A percentile compares a stretch with the other conserved stretches of the same genome.
These are phyloP conservation scores for Rhodotorula sp. DNA, from an alignment of 1,284 basidiomycete species.

Conservation along the genomic window DNA sequence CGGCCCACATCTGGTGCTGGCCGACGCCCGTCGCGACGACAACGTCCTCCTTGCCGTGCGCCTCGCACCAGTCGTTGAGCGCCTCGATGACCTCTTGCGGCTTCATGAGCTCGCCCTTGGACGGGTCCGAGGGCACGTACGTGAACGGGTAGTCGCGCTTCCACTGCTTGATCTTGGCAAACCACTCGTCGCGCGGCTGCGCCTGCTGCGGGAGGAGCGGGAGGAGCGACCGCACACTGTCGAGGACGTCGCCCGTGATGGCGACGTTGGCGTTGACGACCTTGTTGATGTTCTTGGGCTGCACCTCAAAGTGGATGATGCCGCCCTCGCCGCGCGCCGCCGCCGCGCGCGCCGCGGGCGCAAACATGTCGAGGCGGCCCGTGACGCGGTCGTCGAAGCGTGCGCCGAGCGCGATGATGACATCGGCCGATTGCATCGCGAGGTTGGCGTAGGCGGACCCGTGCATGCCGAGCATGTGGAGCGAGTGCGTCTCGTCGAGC, in stretches of 20 bases:
- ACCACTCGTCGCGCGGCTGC: conserved; percentile 72
- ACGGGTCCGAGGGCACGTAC: conserved; percentile 65
- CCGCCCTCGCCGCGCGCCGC: conserved; percentile 84
- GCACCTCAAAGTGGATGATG: conserved; percentile 98
- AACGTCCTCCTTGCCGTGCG: conserved; percentile 78
- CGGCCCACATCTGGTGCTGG: conserved; percentile 99
- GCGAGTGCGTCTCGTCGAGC: conserved; percentile 69
- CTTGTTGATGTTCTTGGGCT: conserved; percentile 99
- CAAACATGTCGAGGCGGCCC: conserved; percentile 85
- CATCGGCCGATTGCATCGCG: conserved; percentile 95
- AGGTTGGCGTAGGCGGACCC: conserved; percentile 96
- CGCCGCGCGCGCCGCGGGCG: conserved; percentile 84
- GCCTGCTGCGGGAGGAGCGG: conserved; percentile 67
- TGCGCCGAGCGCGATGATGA: conserved; percentile 94
- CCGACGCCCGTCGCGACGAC: conserved; percentile 93
- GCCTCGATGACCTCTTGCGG: conserved; percentile 96
- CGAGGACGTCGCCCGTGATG: conserved; percentile 87
- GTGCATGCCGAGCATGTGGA: conserved; percentile 99
- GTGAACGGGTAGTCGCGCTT: conserved; percentile 90
- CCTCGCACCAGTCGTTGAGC: conserved; percentile 67
- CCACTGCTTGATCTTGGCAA: conserved; percentile 77
- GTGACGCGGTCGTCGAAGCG: conserved; percentile 99
- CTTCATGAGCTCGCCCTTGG: conserved; percentile 72
- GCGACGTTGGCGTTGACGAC: conserved; percentile 93
- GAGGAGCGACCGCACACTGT: conserved; percentile 77